Percentiles rank a stretch among this genome's conserved stretches.
Conservation (phyloP, 805 yeast genomes). For the Wickerhamomyces hampshirensis region DNA sequence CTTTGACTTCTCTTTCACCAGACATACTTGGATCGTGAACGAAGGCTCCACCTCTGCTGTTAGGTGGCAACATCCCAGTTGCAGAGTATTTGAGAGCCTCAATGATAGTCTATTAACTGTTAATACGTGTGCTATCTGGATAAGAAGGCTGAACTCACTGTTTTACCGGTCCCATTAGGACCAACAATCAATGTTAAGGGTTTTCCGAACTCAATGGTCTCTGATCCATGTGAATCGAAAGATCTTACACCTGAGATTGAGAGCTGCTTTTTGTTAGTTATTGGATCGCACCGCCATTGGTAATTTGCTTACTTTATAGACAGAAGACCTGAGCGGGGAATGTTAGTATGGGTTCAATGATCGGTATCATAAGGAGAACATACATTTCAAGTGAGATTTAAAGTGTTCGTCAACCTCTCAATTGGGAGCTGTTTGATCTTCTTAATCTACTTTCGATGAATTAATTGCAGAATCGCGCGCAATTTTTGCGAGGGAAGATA, state of each 20-base stretch:
- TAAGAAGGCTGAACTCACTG: conserved; percentile 31
- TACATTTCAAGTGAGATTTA: neutral
- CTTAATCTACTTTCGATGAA: too few species aligned
- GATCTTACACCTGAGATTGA: conserved; percentile 88
- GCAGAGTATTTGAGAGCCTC: conserved; percentile 93
- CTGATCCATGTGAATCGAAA: conserved; percentile 78
- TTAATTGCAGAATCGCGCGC: too few species aligned
- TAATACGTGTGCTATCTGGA: neutral
- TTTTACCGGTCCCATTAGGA: conserved; percentile 93
- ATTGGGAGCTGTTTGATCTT: too few species aligned
- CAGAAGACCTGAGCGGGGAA: conserved; percentile 18
- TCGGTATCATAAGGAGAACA: neutral
- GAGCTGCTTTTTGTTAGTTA: conserved; percentile 32
- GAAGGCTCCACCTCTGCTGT: conserved; percentile 93
- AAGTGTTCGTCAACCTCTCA: too few species aligned
- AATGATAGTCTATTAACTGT: conserved; percentile 55
- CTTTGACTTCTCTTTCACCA: conserved; percentile 73
- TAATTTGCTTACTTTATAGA: conserved; percentile 18
- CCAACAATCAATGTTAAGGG: conserved; percentile 96
- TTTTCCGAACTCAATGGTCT: conserved; percentile 81
- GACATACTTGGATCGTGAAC: conserved; percentile 85
- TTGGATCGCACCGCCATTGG: conserved; percentile 3
- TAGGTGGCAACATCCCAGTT: conserved; percentile 95
- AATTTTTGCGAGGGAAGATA: too few species aligned
- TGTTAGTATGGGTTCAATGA: neutral